Evolutionary conservation across 2,329 filamentous ascomycete species (phyloP), one percentile per base, ranked within the genome.

Genomic region (Colletotrichum lini): DNA sequence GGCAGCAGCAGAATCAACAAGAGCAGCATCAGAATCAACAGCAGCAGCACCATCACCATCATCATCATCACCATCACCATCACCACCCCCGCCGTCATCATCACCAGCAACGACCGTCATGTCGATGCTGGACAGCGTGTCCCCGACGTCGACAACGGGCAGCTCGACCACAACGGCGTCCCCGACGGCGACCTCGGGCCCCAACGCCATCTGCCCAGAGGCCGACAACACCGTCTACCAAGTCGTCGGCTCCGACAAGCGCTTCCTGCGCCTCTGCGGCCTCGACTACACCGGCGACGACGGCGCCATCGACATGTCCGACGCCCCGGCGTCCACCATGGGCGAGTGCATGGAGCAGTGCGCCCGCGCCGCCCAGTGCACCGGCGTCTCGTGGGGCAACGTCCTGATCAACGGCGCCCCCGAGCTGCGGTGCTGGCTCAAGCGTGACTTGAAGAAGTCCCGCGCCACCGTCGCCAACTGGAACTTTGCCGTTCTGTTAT

Each of bases 291-390:
- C 77, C 70, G 80, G 81, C n/a, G 70, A 68, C 2, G 75, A 72
- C 21, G 75, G 76, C n/a, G 81, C 82, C 38, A 74, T 75, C 18
- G 81, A 83, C 68, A 76, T 84, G 47, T 78, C 73, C 18, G 78
- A 77, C 57, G 78, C 83, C 26, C 77, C 77, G 68, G 83, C 82
- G 2, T 76, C 78, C 59, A 84, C 74, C 67, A 80, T 84, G 77
- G 78, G 82, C 65, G 82, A 82, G 30, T 86, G 85, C 75, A 85
- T 86, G 74, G 79, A 81, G 57, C 81, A 81, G 45, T 86, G 84
- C 72, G 84, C 84, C 0, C 79, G 79, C 6, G 81, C 79, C 12
- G 59, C 74, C 3, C 79, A 77, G 21, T 86, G 84, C 72, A 81
- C 80, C 1, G 85, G 81, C 6, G 84, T 80, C 59, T 82, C 83